Base-by-base conservation (phyloP, 352 stramenopile genomes). In the Phytophthora pini region DNA sequence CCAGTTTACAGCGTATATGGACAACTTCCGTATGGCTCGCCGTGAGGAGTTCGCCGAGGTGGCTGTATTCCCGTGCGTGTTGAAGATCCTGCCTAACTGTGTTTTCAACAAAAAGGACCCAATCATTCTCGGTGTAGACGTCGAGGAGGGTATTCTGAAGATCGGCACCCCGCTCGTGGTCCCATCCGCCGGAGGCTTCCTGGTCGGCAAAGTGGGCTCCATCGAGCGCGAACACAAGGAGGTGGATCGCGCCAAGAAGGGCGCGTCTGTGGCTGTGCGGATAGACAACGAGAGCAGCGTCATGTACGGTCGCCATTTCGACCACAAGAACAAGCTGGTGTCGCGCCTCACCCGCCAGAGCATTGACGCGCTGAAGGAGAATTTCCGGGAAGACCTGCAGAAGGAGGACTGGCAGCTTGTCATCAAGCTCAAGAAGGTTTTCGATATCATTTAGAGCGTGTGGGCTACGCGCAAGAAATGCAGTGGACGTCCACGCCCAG, bases 81-180 rank as follows among this genome's bases (percentile, higher is more conserved):
- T 98, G 68, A 98, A 98, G 80, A 99, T 99, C 76, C 74, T 99
- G 64, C 95, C 96, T 8, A 93, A 98, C 63, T 97, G 98, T 77
- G 84, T 99, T 15, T 99, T 99, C 83, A 99, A 99, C 73, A 98
- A 98, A 69, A 99, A 99, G 72, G 98, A 99, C 77, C 98, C 97
- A 40, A 99, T 99, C 70, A 98, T 99, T 79, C 80, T 99, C 20
- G 98, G 98, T 53, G 92, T 99, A 15, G 97, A 99, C 72, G 87
- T 99, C 10, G 85, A 94, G 32, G 97, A 99, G 55, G 98, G 98
- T 50, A 99, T 98, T 55, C 67, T 99, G 7, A 99, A 99, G 77
- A 77, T 99, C n/a, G 97, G 97, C 34, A 99, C 98, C 39, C 97
- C 97, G 24, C 82, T 99, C 76, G 73, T 97, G 62, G 78, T 97